These are phyloP conservation scores for Hirschioporus abietinus DNA, from an alignment of 768 basidiomycete species.

Conservation along the genomic window DNA sequence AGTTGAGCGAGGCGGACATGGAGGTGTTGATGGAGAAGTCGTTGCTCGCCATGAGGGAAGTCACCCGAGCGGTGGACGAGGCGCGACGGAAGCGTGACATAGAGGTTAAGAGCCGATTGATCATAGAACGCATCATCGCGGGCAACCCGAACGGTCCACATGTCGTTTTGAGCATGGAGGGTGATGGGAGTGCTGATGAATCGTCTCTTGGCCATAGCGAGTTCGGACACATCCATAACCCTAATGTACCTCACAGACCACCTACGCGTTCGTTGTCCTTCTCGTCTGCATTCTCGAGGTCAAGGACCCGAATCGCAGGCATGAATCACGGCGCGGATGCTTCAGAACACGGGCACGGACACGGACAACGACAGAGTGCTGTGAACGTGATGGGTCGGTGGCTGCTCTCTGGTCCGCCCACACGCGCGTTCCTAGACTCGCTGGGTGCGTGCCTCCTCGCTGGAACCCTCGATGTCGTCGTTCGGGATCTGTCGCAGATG, in stretches of 20 bases:
- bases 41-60: conserved; percentile 66
- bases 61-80: conserved; percentile 76
- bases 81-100: conserved; percentile 66
- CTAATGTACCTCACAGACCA: not conserved
- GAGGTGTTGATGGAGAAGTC: conserved; percentile 34
- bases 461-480: conserved; percentile 85
- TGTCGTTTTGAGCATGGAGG: not conserved
- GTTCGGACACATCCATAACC: not conserved
- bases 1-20: conserved; percentile 5
- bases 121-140: conserved; percentile 57
- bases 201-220: not conserved
- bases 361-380: not conserved
- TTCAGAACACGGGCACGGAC: not conserved
- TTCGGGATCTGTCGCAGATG: conserved; percentile 13
- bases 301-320: not conserved
- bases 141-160: conserved; percentile 8
- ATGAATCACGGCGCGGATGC: conserved; percentile 23
- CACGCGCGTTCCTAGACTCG: conserved; percentile 50
- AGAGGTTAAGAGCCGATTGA: conserved; percentile 58
- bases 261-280: not conserved
- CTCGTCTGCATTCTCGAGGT: not conserved
- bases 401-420: not conserved
- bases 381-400: not conserved
- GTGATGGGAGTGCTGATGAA: not conserved
- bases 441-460: conserved; percentile 76